Percentiles rank a stretch among this genome's conserved stretches.
Conservation (phyloP, 176 grass and related monocot species). For the Aegilops bicornis region DNA sequence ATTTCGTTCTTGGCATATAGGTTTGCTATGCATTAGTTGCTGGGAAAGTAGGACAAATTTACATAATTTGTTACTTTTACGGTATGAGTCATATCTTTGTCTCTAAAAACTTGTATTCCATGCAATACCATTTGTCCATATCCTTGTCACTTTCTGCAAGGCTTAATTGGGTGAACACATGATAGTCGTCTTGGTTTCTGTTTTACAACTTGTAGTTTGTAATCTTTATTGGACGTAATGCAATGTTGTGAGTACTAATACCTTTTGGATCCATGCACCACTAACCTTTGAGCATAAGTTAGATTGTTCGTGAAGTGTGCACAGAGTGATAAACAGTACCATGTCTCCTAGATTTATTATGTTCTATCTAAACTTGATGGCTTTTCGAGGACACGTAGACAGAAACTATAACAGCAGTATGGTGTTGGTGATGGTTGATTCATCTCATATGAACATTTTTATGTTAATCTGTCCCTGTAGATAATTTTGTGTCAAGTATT, state of each 20-base stretch:
- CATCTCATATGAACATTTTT: constrained; percentile 12
- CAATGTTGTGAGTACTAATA: too few relatives aligned
- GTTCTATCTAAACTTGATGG: neutral
- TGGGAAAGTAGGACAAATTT: neutral
- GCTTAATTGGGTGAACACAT: neutral
- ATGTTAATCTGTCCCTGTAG: neutral
- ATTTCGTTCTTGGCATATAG: neutral
- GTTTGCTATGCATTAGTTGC: neutral
- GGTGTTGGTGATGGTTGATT: too few relatives aligned
- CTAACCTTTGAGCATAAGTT: too few relatives aligned
- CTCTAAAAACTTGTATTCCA: neutral
- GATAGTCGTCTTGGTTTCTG: neutral
- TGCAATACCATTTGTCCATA: neutral
- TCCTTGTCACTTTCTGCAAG: neutral
- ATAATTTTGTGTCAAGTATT: neutral
- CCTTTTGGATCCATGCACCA: too few relatives aligned
- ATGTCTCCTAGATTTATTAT: constrained; percentile 1
- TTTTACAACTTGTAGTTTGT: neutral
- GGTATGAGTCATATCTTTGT: neutral
- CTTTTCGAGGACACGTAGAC: neutral
- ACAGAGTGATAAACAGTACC: neutral
- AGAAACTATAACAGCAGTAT: neutral
- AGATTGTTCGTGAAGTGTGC: neutral
- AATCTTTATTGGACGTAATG: too few relatives aligned
- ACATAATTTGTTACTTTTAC: neutral